Percentiles rank a stretch among this genome's conserved stretches.
phyloP scores from a whole-genome alignment of 2,329 filamentous ascomycete genomes.

The Cladobotryum mycophilum region DNA sequence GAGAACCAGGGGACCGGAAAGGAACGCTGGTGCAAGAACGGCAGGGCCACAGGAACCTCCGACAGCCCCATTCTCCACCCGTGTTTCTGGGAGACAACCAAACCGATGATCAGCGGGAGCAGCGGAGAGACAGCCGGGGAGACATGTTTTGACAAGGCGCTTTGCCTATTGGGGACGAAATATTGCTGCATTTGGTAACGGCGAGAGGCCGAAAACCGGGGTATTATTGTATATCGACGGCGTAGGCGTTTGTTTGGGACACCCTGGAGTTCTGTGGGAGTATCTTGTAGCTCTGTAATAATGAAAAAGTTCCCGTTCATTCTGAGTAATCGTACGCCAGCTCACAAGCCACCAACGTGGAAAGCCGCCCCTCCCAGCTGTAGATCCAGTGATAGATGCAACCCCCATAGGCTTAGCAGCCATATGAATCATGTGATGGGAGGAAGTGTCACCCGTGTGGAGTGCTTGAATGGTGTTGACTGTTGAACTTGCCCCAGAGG shows the following conservation, averaged over 20 bases:
- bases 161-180: constrained; percentile 27
- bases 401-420: neutral
- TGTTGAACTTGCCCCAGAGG: neutral
- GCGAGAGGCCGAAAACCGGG: constrained; percentile 13
- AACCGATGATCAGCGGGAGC: neutral
- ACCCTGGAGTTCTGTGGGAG: constrained; percentile 13
- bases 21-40: constrained; percentile 16
- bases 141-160: constrained; percentile 16
- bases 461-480: neutral
- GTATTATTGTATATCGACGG: constrained; percentile 17
- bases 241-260: constrained; percentile 15
- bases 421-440: constrained; percentile 12
- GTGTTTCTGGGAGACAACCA: no score
- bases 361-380: no score
- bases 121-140: constrained; percentile 1
- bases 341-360: no score
- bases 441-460: neutral
- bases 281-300: constrained; percentile 6
- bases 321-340: neutral
- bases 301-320: neutral
- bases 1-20: constrained; percentile 16
- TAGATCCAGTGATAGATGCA: no score
- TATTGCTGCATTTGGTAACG: constrained; percentile 27
- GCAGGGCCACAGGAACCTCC: neutral
- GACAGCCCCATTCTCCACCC: no score